Conservation (phyloP, 163 green algal species). For the Chlorella variabilis region DNA sequence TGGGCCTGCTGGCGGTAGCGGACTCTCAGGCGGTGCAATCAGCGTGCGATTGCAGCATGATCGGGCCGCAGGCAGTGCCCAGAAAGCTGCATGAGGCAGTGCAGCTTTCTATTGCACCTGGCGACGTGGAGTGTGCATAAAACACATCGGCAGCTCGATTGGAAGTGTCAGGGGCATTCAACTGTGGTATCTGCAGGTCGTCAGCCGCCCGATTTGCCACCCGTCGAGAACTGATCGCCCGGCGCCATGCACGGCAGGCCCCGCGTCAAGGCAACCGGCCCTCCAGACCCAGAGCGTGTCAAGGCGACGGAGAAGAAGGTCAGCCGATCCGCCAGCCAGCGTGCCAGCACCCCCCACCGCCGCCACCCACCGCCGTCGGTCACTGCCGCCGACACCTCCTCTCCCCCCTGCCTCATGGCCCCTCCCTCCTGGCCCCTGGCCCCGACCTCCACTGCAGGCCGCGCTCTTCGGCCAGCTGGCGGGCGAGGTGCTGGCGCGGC, state of each 20-base stretch:
- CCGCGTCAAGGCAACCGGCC: constrained; percentile 25
- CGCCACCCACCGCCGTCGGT: background rate
- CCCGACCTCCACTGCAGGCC: constrained; percentile 44
- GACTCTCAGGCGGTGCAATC: too few relatives aligned
- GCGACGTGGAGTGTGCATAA: too few relatives aligned
- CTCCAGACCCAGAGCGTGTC: constrained; percentile 42
- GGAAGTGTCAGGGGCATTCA: too few relatives aligned
- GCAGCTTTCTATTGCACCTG: too few relatives aligned
- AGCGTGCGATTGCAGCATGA: too few relatives aligned
- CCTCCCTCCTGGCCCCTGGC: background rate
- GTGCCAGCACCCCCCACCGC: background rate
- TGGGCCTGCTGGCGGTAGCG: background rate
- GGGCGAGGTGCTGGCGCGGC: constrained; percentile 43
- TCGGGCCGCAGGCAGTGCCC: too few relatives aligned
- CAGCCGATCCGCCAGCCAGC: too few relatives aligned
- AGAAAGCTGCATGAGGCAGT: too few relatives aligned
- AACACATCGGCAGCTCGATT: too few relatives aligned
- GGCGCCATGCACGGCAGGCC: constrained; percentile 50
- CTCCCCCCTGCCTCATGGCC: too few relatives aligned
- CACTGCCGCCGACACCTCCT: background rate
- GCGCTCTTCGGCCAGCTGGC: constrained; percentile 52
- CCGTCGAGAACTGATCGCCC: background rate
- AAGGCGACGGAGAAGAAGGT: constrained; percentile 55
- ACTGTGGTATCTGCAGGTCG: too few relatives aligned
- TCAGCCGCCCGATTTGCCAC: too few relatives aligned